These are phyloP conservation scores for Atractiella rhizophila DNA, from an alignment of 768 basidiomycete genomes.

Conservation along the genomic window DNA sequence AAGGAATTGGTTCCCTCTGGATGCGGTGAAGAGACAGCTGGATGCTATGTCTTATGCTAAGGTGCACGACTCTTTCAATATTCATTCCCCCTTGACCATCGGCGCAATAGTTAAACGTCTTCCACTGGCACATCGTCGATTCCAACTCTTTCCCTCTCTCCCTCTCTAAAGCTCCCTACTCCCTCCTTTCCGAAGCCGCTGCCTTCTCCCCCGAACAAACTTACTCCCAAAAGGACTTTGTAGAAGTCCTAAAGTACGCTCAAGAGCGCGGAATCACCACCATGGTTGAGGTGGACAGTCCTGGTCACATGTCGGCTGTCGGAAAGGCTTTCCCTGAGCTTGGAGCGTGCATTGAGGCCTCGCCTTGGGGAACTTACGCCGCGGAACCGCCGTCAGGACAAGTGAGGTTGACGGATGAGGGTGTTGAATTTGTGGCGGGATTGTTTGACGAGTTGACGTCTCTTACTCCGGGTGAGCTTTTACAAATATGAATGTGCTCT, in stretches of 20 bases:
- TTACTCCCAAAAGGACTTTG: slow-evolving; percentile 35
- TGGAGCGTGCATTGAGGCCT: slow-evolving; percentile 33
- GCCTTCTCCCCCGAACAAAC: slow-evolving; percentile 32
- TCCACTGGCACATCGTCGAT: slow-evolving; percentile 64
- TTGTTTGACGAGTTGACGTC: too few relatives aligned
- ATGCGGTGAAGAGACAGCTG: slow-evolving; percentile 3
- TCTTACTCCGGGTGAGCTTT: too few relatives aligned
- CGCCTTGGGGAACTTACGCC: slow-evolving; percentile 21
- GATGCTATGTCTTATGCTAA: neutral
- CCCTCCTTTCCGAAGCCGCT: slow-evolving; percentile 34
- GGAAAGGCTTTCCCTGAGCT: slow-evolving; percentile 42
- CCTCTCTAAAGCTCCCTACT: slow-evolving; percentile 39
- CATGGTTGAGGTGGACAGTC: slow-evolving; percentile 38
- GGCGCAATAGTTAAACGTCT: too few relatives aligned
- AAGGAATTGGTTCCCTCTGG: slow-evolving; percentile 33
- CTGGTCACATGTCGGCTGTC: slow-evolving; percentile 52
- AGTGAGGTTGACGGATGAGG: too few relatives aligned
- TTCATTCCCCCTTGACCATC: too few relatives aligned
- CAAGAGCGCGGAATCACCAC: slow-evolving; percentile 52
- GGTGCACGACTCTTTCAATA: slow-evolving; percentile 34
- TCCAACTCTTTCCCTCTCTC: slow-evolving; percentile 50
- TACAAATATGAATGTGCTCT: too few relatives aligned
- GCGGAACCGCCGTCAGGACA: too few relatives aligned
- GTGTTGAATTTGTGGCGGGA: too few relatives aligned
- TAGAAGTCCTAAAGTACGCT: slow-evolving; percentile 40